Conservation (phyloP, 2,329 filamentous ascomycete genomes). For the Thermoascus crustaceus region DNA sequence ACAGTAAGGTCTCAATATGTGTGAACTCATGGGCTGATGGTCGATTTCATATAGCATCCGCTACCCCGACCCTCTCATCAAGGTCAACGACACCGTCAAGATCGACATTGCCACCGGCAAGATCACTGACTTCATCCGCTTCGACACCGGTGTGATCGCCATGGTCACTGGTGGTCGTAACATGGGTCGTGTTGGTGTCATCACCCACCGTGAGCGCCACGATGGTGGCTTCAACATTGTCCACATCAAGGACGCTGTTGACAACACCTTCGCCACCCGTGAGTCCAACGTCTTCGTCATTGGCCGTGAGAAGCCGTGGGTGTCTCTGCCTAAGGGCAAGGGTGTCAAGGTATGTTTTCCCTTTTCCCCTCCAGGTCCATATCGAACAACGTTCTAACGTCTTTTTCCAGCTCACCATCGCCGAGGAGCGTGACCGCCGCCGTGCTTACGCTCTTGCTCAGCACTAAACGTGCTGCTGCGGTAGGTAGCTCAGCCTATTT, state of each 20-base stretch:
- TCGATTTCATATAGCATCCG: slow-evolving; percentile 64
- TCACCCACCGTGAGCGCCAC: slow-evolving; percentile 99
- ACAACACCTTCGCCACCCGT: slow-evolving; percentile 99
- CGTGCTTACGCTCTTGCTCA: slow-evolving; percentile 58
- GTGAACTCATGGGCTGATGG: slow-evolving; percentile 26
- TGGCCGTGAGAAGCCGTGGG: slow-evolving; percentile 96
- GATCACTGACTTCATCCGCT: slow-evolving; percentile 96
- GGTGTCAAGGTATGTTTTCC: slow-evolving; percentile 69
- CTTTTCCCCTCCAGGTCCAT: background rate
- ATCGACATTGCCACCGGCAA: slow-evolving; percentile 95
- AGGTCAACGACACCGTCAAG: slow-evolving; percentile 99
- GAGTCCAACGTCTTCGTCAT: slow-evolving; percentile 99
- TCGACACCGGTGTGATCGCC: slow-evolving; percentile 95
- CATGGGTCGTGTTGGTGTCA: slow-evolving; percentile 99
- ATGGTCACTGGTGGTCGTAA: slow-evolving; percentile 99
- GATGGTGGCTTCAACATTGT: slow-evolving; percentile 99
- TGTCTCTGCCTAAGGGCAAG: slow-evolving; percentile 99
- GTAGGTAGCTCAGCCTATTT: slow-evolving; percentile 15
- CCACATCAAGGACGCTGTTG: slow-evolving; percentile 99
- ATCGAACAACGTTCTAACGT: background rate
- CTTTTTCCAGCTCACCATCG: slow-evolving; percentile 67
- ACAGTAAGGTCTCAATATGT: slow-evolving; percentile 21
- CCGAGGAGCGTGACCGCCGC: slow-evolving; percentile 97
- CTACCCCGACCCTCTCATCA: slow-evolving; percentile 96
- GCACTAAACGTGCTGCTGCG: slow-evolving; percentile 32